These are phyloP conservation scores for Cardamine resedifolia DNA, from an alignment of 345 rosid genomes.

Conservation along the genomic window DNA sequence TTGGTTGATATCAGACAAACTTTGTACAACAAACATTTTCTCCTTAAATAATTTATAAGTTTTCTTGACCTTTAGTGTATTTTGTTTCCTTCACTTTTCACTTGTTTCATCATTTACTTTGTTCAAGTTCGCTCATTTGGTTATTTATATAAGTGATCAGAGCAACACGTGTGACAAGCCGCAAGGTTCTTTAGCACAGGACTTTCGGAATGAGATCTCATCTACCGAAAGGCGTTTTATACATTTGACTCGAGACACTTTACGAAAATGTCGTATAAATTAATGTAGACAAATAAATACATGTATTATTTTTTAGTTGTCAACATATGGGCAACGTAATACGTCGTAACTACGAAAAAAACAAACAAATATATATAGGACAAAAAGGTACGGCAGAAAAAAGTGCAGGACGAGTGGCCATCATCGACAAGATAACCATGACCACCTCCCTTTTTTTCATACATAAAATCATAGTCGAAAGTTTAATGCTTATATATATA, in stretches of 20 bases:
- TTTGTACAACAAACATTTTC: neutral
- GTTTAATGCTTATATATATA: neutral
- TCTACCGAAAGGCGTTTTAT: slow-evolving; percentile 20
- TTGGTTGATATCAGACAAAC: neutral
- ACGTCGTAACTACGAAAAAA: neutral
- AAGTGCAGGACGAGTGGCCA: neutral
- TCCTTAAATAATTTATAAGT: neutral
- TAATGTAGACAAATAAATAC: neutral
- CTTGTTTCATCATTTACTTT: neutral
- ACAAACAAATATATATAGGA: slow-evolving; percentile 2
- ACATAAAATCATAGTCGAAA: neutral
- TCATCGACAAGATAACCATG: slow-evolving; percentile 25
- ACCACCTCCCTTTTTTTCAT: slow-evolving; percentile 16
- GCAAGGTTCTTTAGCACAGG: neutral
- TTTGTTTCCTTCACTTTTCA: neutral
- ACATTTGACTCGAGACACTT: slow-evolving; percentile 21
- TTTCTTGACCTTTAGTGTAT: neutral
- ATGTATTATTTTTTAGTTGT: neutral
- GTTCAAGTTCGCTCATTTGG: neutral
- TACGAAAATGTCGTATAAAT: neutral
- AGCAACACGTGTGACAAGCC: slow-evolving; percentile 21
- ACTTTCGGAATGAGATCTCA: slow-evolving; percentile 8
- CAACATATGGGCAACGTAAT: neutral
- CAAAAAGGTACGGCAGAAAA: slow-evolving; percentile 27
- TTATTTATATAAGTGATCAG: neutral